Evolutionary conservation across 2,329 filamentous ascomycete genomes (phyloP), one percentile per base, ranked within the genome.

Genomic region (Colletotrichum simmondsii): DNA sequence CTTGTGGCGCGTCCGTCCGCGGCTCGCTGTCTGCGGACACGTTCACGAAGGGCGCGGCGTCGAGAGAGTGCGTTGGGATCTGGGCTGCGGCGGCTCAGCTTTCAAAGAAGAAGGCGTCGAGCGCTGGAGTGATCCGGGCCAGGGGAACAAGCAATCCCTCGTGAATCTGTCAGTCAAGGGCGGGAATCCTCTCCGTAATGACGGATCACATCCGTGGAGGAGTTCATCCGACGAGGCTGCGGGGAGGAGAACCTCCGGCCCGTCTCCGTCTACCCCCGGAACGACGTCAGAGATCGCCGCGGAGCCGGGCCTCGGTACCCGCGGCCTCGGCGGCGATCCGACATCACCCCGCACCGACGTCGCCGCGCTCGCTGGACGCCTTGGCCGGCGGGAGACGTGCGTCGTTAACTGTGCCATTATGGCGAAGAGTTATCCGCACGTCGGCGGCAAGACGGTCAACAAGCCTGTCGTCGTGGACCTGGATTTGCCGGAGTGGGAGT

Each of bases 391-490:
- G 72, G 93, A 96, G 83, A 97, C 94, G 1, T 95, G 92, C 79
- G 84, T 97, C 65, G 88, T 97, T 76, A 97, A 97, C 82, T 93
- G 93, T 32, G 91, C 94, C 24, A 91, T 95, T 74, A 89, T 93
- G 86, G 91, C 90, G 56, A 91, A 87, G 26, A 91, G 89, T 73
- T 92, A 90, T 82, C 92, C 92, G 62, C 91, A 93, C 75, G 77
- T 77, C 1, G 87, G 85, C 2, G 90, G 90, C 19, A 93, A 92
- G 80, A 86, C 82, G 74, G 91, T 93, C 82, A 91, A 95, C 81
- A 94, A 95, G 79, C 92, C 94, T 24, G 92, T 97, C 76, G 92
- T 97, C n/a, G 91, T 97, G 14, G 94, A 97, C 79, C 78, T 97
- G 35, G 91, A 95, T 75, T 83, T 97, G 73, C 92, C 92, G 0